Conservation (phyloP, 1,284 basidiomycete species). For the Microbotryomycetes sp. region DNA sequence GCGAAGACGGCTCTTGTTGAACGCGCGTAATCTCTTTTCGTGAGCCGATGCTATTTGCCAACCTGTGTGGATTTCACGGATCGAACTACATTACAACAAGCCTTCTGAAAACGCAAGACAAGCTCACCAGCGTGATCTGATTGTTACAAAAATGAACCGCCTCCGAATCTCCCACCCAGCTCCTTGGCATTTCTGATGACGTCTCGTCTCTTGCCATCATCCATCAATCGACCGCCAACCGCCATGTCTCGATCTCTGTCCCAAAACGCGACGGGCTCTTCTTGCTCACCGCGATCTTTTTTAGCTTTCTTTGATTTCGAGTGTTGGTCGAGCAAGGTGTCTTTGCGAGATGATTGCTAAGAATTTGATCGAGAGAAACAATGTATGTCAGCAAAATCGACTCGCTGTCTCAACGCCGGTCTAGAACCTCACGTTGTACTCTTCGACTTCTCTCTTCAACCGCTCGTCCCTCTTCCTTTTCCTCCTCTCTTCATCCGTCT, state of each 20-base stretch:
- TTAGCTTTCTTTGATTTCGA: slow-evolving; percentile 42
- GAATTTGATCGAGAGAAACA: no score
- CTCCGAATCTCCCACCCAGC: slow-evolving; percentile 32
- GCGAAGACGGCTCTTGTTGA: no score
- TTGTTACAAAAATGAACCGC: slow-evolving; percentile 30
- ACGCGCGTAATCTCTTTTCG: no score
- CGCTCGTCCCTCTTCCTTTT: slow-evolving; percentile 58
- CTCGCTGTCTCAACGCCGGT: neutral
- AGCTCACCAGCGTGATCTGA: no score
- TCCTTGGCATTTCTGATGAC: slow-evolving; percentile 69
- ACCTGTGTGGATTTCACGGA: no score
- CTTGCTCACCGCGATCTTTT: slow-evolving; percentile 46
- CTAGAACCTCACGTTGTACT: slow-evolving; percentile 61
- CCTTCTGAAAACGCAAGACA: no score
- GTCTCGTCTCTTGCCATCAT: slow-evolving; percentile 66
- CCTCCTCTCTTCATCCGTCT: slow-evolving; percentile 48
- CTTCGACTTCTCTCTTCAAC: slow-evolving; percentile 60
- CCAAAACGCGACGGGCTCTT: slow-evolving; percentile 65
- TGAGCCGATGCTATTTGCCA: no score
- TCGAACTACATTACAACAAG: no score
- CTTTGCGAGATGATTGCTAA: slow-evolving; percentile 59
- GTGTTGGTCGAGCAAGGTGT: slow-evolving; percentile 65
- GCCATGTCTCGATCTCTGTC: slow-evolving; percentile 82
- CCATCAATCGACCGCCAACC: slow-evolving; percentile 73
- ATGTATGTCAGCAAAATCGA: no score